A percentile compares a stretch with the other conserved stretches of the same genome.
Evolutionary conservation across 164 flowering plant genomes (phyloP).

Genomic region (Piper longum): DNA sequence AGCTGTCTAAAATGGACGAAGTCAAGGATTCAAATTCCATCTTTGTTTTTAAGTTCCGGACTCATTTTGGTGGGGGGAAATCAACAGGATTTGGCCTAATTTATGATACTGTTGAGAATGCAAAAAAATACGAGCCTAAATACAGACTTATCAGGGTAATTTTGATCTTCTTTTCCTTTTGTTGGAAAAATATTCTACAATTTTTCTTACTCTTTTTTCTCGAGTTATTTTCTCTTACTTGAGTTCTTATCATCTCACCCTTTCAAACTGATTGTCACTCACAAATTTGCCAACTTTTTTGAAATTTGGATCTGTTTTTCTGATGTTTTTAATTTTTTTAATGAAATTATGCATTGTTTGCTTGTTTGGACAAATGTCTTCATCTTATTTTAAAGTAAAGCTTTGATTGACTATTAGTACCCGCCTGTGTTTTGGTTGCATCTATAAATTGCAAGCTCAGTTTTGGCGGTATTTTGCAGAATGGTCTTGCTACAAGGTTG

Average conservation of each 20-base stretch:
- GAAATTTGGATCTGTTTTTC: too few species aligned
- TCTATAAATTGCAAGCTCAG: background rate
- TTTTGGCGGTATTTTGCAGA: conserved; percentile 8
- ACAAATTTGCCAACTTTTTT: too few species aligned
- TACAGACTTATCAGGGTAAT: conserved; percentile 33
- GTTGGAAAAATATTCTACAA: background rate
- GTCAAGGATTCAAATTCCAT: conserved; percentile 25
- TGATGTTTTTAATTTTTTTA: too few species aligned
- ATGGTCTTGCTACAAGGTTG: conserved; percentile 23
- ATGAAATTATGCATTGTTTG: too few species aligned
- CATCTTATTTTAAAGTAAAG: too few species aligned
- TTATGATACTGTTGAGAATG: conserved; percentile 27
- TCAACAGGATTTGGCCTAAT: conserved; percentile 29
- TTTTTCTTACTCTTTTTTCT: background rate
- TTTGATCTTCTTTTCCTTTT: background rate
- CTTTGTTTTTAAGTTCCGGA: conserved; percentile 30
- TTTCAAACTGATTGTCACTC: too few species aligned
- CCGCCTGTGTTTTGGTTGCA: background rate
- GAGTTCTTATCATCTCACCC: too few species aligned
- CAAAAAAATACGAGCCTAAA: conserved; percentile 33
- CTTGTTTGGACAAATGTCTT: too few species aligned
- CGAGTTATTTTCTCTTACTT: background rate
- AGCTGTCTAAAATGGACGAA: conserved; percentile 17
- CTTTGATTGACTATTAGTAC: too few species aligned
- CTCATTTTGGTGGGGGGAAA: conserved; percentile 33